Base-by-base conservation (phyloP, 1,139 yeast genomes). In the Entelexis sorbosivorans region DNA sequence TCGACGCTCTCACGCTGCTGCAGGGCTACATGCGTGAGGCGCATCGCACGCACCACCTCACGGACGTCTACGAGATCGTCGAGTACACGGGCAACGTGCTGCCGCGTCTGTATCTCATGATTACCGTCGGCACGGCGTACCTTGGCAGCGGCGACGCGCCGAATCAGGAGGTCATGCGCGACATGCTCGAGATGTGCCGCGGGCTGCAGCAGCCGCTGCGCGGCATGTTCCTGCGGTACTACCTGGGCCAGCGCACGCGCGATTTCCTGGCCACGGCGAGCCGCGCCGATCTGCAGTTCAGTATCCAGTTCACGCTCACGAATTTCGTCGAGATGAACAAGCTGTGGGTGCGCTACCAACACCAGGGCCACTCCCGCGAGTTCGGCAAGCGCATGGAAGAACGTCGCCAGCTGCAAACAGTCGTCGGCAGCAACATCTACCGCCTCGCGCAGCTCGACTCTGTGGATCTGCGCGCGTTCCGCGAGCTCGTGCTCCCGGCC, bases 261-360 rank as follows among this genome's bases (percentile, higher is more conserved):
- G 82, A 81, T 60, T 70, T 83, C 53, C 67, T 85, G 49, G 87
- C 89, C 65, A 69, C 62, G 22, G 51, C 42, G 6, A 36, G 43
- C 20, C 34, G 31, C 5, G 40, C 45, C 3, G 54, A 73, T 7
- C 71, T 81, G 50, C 69, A 76, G 58, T 85, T 82, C 67, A 74
- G 91, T 42, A 76, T 82, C 31, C 77, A 76, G 49, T 89, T 89
- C 62, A 76, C 89, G 44, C 75, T 87, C 52, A 78, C 85, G 32
- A 93, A 91, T 65, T 93, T 91, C 66, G 81, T 89, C 55, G 98
- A 91, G 65, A 91, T 91, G 98, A 91, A 93, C 69, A 91, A 93
- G 66, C 72, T 91, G 47, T 91, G 98, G 98, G 97, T 93, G 1
- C 75, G 98, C 51, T 72, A 88, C 56, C 97, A 91, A 68, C 96